Conservation (phyloP, 1,284 basidiomycete species). For the Vanrija humicola region DNA sequence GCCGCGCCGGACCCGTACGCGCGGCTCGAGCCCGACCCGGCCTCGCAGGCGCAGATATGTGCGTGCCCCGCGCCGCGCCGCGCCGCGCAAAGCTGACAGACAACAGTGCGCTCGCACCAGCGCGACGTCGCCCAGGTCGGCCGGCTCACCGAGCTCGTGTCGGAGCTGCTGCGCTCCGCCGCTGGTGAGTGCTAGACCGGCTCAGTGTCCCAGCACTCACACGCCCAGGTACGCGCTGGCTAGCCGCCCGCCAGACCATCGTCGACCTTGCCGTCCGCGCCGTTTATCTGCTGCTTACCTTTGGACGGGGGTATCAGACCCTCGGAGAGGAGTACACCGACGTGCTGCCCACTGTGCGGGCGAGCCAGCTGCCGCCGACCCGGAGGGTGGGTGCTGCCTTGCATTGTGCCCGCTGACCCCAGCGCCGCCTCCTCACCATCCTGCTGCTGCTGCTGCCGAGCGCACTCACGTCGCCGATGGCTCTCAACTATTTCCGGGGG, state of each 20-base stretch:
- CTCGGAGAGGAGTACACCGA: slow-evolving; percentile 89
- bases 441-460: slow-evolving; percentile 57
- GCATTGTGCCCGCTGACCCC: slow-evolving; percentile 1
- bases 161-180: slow-evolving; percentile 69
- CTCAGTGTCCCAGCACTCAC: no score
- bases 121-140: slow-evolving; percentile 74
- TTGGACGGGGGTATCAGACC: slow-evolving; percentile 74
- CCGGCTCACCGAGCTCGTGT: slow-evolving; percentile 68
- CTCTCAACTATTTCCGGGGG: slow-evolving; percentile 50
- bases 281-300: slow-evolving; percentile 70
- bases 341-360: slow-evolving; percentile 64
- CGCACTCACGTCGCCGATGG: slow-evolving; percentile 53
- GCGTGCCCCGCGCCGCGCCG: slow-evolving; percentile 62
- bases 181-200: slow-evolving; percentile 57
- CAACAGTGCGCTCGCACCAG: slow-evolving; percentile 77
- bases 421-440: slow-evolving; percentile 60
- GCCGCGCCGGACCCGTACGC: slow-evolving; percentile 17
- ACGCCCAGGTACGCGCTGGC: slow-evolving; percentile 70
- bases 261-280: slow-evolving; percentile 68
- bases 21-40: slow-evolving; percentile 28
- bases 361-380: slow-evolving; percentile 17
- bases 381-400: slow-evolving; percentile 17
- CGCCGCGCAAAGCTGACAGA: slow-evolving; percentile 88
- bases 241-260: slow-evolving; percentile 75
- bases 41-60: slow-evolving; percentile 76